Evolutionary conservation across 2,329 filamentous ascomycete genomes (phyloP).

Genomic region (Ceratocystis diversiconidia): DNA sequence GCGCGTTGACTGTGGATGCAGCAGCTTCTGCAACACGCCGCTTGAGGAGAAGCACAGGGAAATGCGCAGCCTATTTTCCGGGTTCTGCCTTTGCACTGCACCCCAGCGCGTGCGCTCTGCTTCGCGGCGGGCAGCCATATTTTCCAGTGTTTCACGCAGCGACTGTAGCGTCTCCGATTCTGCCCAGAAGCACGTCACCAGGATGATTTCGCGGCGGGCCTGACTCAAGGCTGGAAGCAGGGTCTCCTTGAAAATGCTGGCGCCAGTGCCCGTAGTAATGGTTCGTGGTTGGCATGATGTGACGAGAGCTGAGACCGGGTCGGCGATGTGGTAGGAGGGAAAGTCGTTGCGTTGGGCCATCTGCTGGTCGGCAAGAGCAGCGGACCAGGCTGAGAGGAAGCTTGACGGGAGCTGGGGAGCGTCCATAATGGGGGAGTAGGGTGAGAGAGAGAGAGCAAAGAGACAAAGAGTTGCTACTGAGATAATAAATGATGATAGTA

Average conservation of each 20-base stretch:
- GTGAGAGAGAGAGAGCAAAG: background rate
- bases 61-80: conserved; percentile 35
- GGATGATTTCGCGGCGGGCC: conserved; percentile 51
- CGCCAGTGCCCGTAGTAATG: conserved; percentile 44
- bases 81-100: background rate
- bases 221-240: conserved; percentile 47
- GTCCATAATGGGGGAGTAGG: background rate
- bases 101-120: conserved; percentile 20
- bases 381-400: conserved; percentile 13
- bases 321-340: conserved; percentile 33
- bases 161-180: conserved; percentile 45
- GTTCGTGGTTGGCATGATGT: conserved; percentile 33
- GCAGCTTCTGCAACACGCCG: conserved; percentile 58
- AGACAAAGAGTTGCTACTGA: no score
- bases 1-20: conserved; percentile 49
- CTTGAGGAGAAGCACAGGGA: conserved; percentile 64
- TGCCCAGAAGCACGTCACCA: conserved; percentile 77
- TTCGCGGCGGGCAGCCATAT: conserved; percentile 38
- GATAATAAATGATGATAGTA: no score
- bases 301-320: conserved; percentile 32
- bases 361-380: conserved; percentile 20
- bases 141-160: conserved; percentile 42
- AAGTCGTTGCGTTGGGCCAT: conserved; percentile 30
- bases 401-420: conserved; percentile 3
- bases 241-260: conserved; percentile 38